These are phyloP conservation scores for Erythrobasidium hasegawianum DNA, from an alignment of 1,284 basidiomycete species.

Conservation along the genomic window DNA sequence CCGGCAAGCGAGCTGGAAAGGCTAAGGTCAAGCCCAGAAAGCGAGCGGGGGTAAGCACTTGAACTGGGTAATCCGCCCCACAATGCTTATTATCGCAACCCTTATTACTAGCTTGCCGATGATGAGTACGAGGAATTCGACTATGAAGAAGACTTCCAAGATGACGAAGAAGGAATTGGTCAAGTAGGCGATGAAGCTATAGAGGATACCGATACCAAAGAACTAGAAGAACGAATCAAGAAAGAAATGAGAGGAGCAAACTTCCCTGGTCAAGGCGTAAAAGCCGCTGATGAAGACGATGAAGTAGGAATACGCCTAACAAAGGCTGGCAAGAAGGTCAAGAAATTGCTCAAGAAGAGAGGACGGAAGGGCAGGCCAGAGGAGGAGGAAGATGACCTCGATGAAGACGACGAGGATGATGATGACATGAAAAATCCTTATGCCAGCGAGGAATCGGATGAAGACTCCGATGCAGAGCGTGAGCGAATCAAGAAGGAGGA, in stretches of 20 bases:
- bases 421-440: constrained; percentile 79
- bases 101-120: constrained; percentile 49
- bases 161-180: constrained; percentile 67
- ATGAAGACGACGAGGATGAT: constrained; percentile 64
- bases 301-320: constrained; percentile 59
- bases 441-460: constrained; percentile 48
- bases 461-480: constrained; percentile 23
- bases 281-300: constrained; percentile 65
- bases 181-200: constrained; percentile 62
- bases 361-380: constrained; percentile 44
- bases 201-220: constrained; percentile 78
- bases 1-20: constrained; percentile 6
- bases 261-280: constrained; percentile 62
- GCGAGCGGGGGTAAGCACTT: constrained; percentile 45
- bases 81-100: background rate
- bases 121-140: constrained; percentile 74
- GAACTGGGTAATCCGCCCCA: background rate
- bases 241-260: constrained; percentile 73
- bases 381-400: constrained; percentile 35
- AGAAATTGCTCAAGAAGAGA: constrained; percentile 67
- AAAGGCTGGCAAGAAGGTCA: constrained; percentile 68
- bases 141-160: constrained; percentile 77
- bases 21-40: constrained; percentile 42
- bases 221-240: constrained; percentile 81
- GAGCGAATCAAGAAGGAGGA: constrained; percentile 11